Percentiles rank a stretch among this genome's conserved stretches.
Evolutionary conservation across 1,284 basidiomycete genomes (phyloP).

Genomic region (Rhodotorula sp.): DNA sequence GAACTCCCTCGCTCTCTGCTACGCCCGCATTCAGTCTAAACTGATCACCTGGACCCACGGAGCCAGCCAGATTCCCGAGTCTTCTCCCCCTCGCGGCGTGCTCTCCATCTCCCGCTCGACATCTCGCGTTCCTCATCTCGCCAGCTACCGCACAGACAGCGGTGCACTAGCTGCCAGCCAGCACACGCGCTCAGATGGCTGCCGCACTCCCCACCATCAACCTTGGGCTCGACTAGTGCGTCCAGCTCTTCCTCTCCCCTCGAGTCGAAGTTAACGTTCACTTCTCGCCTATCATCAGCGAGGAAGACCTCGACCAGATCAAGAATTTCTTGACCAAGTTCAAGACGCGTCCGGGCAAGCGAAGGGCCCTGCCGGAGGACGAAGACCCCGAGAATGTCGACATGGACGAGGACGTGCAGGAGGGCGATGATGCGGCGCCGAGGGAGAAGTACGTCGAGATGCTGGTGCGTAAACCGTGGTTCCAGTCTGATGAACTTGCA

Average conservation of each 20-base stretch:
- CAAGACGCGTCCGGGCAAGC: constrained; percentile 44
- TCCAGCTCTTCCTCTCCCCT: constrained; percentile 22
- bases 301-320: constrained; percentile 57
- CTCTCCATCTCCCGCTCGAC: too few relatives aligned
- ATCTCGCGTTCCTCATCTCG: not conserved
- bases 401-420: constrained; percentile 54
- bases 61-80: too few relatives aligned
- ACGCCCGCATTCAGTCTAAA: too few relatives aligned
- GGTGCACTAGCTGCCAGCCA: not conserved
- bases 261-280: not conserved
- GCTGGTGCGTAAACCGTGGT: constrained; percentile 60
- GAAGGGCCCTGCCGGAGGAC: constrained; percentile 48
- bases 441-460: constrained; percentile 81
- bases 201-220: constrained; percentile 56
- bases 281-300: constrained; percentile 54
- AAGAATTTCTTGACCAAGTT: constrained; percentile 66
- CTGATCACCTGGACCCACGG: too few relatives aligned
- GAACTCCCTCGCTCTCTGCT: too few relatives aligned
- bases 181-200: not conserved
- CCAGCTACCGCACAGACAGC: not conserved
- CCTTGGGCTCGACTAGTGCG: constrained; percentile 56
- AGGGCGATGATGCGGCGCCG: constrained; percentile 49
- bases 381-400: constrained; percentile 67
- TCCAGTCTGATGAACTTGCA: too few relatives aligned
- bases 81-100: too few relatives aligned